Percentiles rank a stretch among this genome's conserved stretches.
Conservation (phyloP, 495 filamentous ascomycete genomes). For the Saxispiralis lemnorum region DNA sequence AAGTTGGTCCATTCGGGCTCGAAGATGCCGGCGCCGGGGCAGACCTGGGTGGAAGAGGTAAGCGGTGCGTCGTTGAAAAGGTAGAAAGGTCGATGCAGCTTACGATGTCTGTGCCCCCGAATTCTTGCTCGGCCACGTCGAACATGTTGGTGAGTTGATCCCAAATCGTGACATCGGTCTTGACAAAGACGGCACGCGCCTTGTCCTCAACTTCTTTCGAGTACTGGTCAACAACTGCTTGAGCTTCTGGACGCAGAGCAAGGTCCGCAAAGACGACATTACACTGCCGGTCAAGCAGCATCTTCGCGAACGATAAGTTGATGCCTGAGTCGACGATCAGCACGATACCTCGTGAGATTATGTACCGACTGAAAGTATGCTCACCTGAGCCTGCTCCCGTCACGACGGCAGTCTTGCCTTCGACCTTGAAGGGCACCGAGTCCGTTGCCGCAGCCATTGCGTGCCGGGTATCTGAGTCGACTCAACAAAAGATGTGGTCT, state of each 20-base stretch:
- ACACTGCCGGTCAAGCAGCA: slow-evolving; percentile 42
- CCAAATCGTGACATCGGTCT: slow-evolving; percentile 48
- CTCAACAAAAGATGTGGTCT: too few relatives aligned
- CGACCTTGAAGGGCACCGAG: slow-evolving; percentile 26
- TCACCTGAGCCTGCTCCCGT: slow-evolving; percentile 55
- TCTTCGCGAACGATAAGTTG: slow-evolving; percentile 41
- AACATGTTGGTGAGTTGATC: slow-evolving; percentile 41
- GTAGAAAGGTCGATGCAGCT: background rate
- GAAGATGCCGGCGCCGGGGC: slow-evolving; percentile 51
- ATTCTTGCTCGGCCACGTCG: slow-evolving; percentile 32
- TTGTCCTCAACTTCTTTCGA: slow-evolving; percentile 18
- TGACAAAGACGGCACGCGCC: slow-evolving; percentile 38
- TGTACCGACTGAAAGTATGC: slow-evolving; percentile 2
- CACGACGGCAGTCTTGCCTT: slow-evolving; percentile 48
- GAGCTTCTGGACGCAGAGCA: slow-evolving; percentile 44
- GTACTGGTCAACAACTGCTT: slow-evolving; percentile 37
- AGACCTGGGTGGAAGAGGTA: too few relatives aligned
- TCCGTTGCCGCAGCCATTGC: slow-evolving; percentile 11
- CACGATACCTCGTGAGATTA: background rate
- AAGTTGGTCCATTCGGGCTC: slow-evolving; percentile 52
- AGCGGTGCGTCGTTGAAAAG: too few relatives aligned
- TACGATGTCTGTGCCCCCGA: slow-evolving; percentile 45
- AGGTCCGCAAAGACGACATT: slow-evolving; percentile 51
- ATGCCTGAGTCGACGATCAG: slow-evolving; percentile 26
- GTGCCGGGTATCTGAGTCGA: too few relatives aligned